Evolutionary conservation across 495 filamentous ascomycete genomes (phyloP).

Genomic region (Aeminium ludgeri): DNA sequence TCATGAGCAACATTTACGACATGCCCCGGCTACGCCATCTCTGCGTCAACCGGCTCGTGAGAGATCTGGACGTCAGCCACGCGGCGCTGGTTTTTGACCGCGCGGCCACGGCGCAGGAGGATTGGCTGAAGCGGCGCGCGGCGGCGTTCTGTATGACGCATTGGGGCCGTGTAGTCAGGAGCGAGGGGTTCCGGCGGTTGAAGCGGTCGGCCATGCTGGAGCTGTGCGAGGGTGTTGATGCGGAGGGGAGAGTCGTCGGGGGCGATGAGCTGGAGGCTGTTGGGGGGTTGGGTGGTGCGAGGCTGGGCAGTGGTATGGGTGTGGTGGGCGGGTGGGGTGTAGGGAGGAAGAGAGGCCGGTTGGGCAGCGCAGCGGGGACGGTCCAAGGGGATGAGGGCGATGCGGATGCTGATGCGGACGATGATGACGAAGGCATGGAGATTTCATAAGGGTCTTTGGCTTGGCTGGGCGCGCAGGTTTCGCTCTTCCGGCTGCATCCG

Average conservation of each 20-base stretch:
- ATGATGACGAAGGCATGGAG: constrained; percentile 40
- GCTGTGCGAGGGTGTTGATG: constrained; percentile 70
- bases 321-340: constrained; percentile 29
- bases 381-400: constrained; percentile 46
- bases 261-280: constrained; percentile 73
- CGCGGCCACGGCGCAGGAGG: constrained; percentile 72
- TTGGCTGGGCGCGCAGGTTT: too few relatives aligned
- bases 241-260: constrained; percentile 69
- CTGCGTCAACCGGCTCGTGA: constrained; percentile 70
- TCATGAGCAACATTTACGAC: constrained; percentile 95
- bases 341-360: constrained; percentile 34
- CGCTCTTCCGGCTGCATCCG: too few relatives aligned
- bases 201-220: constrained; percentile 64
- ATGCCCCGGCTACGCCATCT: constrained; percentile 81
- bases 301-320: constrained; percentile 37
- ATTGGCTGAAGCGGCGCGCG: constrained; percentile 78
- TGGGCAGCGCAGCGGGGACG: constrained; percentile 38
- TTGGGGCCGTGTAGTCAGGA: constrained; percentile 90
- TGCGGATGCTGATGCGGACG: constrained; percentile 38
- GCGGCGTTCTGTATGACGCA: constrained; percentile 76
- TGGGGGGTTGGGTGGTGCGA: constrained; percentile 44
- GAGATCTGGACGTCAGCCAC: constrained; percentile 83
- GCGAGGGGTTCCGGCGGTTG: constrained; percentile 65
- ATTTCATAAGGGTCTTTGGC: constrained; percentile 25
- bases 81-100: constrained; percentile 94